These are phyloP conservation scores for Suillus brevipes DNA, from an alignment of 768 basidiomycete species.

Conservation along the genomic window DNA sequence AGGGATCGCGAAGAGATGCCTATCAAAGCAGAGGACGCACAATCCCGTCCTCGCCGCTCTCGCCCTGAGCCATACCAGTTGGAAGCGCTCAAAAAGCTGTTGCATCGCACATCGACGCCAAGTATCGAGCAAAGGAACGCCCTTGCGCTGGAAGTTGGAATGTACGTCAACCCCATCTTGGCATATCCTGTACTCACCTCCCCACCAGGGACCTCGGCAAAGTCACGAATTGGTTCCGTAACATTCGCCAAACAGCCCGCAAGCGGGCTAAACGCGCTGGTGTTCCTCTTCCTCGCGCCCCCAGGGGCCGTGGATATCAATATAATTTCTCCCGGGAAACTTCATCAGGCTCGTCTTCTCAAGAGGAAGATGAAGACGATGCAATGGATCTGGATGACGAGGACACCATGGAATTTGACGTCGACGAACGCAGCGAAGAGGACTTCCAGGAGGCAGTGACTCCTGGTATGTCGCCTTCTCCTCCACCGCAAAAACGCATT, in stretches of 20 bases:
- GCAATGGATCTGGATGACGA: conserved; percentile 51
- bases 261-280: conserved; percentile 61
- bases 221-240: conserved; percentile 88
- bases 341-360: conserved; percentile 54
- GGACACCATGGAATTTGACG: conserved; percentile 49
- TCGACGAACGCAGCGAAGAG: conserved; percentile 58
- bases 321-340: conserved; percentile 46
- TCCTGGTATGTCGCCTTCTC: conserved; percentile 50
- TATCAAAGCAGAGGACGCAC: conserved; percentile 30
- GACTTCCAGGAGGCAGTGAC: conserved; percentile 76
- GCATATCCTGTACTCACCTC: conserved; percentile 14
- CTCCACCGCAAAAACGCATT: conserved; percentile 34
- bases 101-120: conserved; percentile 66
- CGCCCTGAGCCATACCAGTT: conserved; percentile 81
- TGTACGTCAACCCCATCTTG: conserved; percentile 43
- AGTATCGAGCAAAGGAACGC: conserved; percentile 78
- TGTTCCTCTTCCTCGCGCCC: conserved; percentile 25
- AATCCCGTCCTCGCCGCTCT: conserved; percentile 63
- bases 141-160: conserved; percentile 75
- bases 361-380: conserved; percentile 38
- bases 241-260: conserved; percentile 77
- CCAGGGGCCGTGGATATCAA: conserved; percentile 42
- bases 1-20: conserved; percentile 28
- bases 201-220: conserved; percentile 69
- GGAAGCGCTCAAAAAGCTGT: conserved; percentile 69